phyloP scores from a whole-genome alignment of 805 yeast genomes.

The Limtongia smithiae region DNA sequence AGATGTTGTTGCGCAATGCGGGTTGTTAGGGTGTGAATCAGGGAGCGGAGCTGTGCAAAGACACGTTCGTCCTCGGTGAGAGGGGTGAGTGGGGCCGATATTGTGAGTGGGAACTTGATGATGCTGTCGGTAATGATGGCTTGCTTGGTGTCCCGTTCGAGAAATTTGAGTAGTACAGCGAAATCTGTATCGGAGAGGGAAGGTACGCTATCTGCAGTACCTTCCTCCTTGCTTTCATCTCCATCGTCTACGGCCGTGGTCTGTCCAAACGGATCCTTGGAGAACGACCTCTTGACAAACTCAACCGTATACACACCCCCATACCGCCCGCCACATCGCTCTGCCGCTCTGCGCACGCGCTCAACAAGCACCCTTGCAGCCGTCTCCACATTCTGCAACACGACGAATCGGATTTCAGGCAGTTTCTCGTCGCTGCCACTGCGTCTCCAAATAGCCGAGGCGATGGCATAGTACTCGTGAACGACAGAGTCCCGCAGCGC shows the following conservation, averaged over 20 bases:
- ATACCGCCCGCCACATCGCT: background rate
- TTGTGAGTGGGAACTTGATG: conserved; percentile 2
- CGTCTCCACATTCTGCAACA: conserved; percentile 15
- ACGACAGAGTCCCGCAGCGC: conserved; percentile 11
- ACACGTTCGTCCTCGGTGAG: conserved; percentile 21
- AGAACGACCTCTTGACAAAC: conserved; percentile 9
- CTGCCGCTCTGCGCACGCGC: conserved; percentile 5
- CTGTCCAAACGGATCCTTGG: conserved; percentile 14
- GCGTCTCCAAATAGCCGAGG: background rate
- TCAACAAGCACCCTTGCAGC: conserved; percentile 14
- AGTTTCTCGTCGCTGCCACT: conserved; percentile 7
- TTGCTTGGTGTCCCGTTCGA: conserved; percentile 18
- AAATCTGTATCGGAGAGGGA: conserved; percentile 15
- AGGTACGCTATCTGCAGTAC: background rate
- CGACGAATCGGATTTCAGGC: conserved; percentile 12
- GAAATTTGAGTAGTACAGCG: conserved; percentile 7
- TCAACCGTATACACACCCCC: conserved; percentile 14
- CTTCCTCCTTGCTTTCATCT: background rate
- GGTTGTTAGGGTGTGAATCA: conserved; percentile 1
- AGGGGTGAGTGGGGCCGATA: background rate
- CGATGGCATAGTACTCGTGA: conserved; percentile 7
- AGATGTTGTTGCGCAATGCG: conserved; percentile 7
- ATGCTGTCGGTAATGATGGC: conserved; percentile 3
- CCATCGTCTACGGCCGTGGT: background rate
- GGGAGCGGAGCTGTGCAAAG: conserved; percentile 10